phyloP scores from a whole-genome alignment of 345 rosid species.

The Mangifera indica region DNA sequence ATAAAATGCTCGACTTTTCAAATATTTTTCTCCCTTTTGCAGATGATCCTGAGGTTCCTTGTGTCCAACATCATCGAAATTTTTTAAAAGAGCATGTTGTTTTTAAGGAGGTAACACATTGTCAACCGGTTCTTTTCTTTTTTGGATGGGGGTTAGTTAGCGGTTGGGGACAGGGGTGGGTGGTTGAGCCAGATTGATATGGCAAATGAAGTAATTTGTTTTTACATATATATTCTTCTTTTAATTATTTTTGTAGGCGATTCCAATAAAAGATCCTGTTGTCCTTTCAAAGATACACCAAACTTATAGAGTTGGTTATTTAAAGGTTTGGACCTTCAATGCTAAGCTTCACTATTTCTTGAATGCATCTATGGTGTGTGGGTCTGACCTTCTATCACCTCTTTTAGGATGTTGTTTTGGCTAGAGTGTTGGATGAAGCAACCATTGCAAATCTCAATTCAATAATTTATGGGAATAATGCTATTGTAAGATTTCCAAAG shows the following conservation, averaged over 20 bases:
- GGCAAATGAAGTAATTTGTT: not conserved
- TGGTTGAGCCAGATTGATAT: not conserved
- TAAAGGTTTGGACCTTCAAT: constrained; percentile 59
- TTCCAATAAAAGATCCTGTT: constrained; percentile 65
- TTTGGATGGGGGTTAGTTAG: constrained; percentile 1
- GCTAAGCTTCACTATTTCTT: constrained; percentile 17
- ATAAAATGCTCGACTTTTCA: constrained; percentile 16
- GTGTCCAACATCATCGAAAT: constrained; percentile 62
- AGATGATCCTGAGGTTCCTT: constrained; percentile 78
- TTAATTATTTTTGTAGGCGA: constrained; percentile 44
- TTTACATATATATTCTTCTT: constrained; percentile 18
- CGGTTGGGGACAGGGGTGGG: constrained; percentile 12
- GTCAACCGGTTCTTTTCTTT: constrained; percentile 5
- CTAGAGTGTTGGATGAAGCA: constrained; percentile 81
- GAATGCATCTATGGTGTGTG: constrained; percentile 14
- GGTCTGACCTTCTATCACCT: constrained; percentile 21
- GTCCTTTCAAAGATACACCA: constrained; percentile 88
- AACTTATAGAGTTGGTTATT: constrained; percentile 77
- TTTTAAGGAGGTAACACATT: constrained; percentile 76
- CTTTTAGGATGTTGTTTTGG: constrained; percentile 87
- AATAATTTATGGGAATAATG: constrained; percentile 68
- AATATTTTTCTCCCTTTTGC: constrained; percentile 12
- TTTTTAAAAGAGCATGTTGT: constrained; percentile 73
- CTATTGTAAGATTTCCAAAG: constrained; percentile 56
- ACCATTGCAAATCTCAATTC: constrained; percentile 66